Base-by-base conservation (phyloP, 169 alveolate species). In the Babesia ovata region DNA sequence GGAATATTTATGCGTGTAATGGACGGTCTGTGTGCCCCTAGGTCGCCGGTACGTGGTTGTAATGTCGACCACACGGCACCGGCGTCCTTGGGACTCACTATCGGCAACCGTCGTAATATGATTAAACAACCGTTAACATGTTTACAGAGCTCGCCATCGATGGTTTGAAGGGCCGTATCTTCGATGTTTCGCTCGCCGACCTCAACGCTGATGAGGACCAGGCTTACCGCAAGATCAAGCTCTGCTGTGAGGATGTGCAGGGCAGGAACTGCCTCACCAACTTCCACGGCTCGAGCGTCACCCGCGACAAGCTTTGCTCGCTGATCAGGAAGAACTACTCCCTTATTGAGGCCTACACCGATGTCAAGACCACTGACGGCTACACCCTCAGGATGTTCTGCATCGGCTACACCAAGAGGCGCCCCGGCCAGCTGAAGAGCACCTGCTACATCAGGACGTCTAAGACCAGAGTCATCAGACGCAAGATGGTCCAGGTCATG, bases 291-390 rank as follows among this genome's bases (percentile, higher is more conserved):
- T 86, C 97, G 93, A 96, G 96, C 85, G 91, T 97, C 86, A 98
- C 99, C 21, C 94, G 99, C 74, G 99, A 98, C 89, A 92, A 94
- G 91, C 90, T 95, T 62, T 96, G 99, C 92, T 96, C 98, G 28
- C 91, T 98, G 83, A 94, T 98, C 65, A 92, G 98, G 86, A 98
- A 98, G 89, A 96, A 98, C 95, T 98, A 96, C 87, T 92, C 99
- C 36, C 92, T 96, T 59, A 95, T 98, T 66, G 99, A 98, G 86
- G 99, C 98, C 79, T 96, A 87, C 85, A 96, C 97, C 53, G 99
- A 97, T 63, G 98, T 96, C 70, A 97, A 95, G 91, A 97, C 99
- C 52, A 86, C 93, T 33, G 99, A 97, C 76, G 98, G 98, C 49
- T 96, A 95, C 91, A 92, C 92, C 63, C 93, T 98, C 81, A 94